phyloP scores from a whole-genome alignment of 345 rosid genomes.

The Gossypium sturtianum region DNA sequence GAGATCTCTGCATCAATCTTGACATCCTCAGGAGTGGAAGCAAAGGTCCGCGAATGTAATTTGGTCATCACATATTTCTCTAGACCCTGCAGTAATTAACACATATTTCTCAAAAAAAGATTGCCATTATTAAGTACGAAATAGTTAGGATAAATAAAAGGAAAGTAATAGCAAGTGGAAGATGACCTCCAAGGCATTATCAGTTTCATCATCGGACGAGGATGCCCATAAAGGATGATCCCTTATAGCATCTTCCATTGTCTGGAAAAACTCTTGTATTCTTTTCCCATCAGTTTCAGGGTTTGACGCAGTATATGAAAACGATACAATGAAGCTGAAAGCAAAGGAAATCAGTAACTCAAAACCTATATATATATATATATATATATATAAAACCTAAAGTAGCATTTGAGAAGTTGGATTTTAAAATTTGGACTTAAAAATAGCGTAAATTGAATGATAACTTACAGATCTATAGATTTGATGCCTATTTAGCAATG shows the following conservation, averaged over 20 bases:
- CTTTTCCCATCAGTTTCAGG: conserved; percentile 49
- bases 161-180: background rate
- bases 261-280: conserved; percentile 42
- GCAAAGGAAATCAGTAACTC: background rate
- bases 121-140: background rate
- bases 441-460: too few relatives aligned
- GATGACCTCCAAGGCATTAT: conserved; percentile 46
- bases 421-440: too few relatives aligned
- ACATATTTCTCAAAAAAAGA: background rate
- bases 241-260: conserved; percentile 45
- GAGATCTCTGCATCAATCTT: conserved; percentile 39
- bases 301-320: conserved; percentile 39
- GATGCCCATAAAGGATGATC: conserved; percentile 49
- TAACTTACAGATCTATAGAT: too few relatives aligned
- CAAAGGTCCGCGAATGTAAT: conserved; percentile 39
- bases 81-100: conserved; percentile 35
- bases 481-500: too few relatives aligned
- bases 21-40: conserved; percentile 39
- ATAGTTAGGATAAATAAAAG: background rate
- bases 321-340: conserved; percentile 57
- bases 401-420: too few relatives aligned
- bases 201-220: conserved; percentile 38
- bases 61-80: conserved; percentile 62
- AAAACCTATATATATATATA: background rate
- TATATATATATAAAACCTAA: too few relatives aligned